These are phyloP conservation scores for Lantana camara DNA, from an alignment of 257 asterid genomes.

Conservation along the genomic window DNA sequence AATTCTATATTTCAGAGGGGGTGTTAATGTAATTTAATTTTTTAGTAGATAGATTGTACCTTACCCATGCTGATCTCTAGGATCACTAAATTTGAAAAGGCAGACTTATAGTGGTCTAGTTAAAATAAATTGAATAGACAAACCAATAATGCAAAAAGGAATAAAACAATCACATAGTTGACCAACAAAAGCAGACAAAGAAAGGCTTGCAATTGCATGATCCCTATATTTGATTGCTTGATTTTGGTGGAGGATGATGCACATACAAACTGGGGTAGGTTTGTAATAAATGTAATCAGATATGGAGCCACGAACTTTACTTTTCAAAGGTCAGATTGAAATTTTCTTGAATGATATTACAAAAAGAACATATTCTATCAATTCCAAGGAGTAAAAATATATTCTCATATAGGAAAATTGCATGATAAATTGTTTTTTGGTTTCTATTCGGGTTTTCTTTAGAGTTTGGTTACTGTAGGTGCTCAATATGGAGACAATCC, in stretches of 20 bases:
- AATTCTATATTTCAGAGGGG: no score
- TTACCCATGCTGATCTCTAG: not conserved
- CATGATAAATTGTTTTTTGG: no score
- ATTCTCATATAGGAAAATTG: no score
- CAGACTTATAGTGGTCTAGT: not conserved
- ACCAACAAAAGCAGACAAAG: constrained; percentile 39
- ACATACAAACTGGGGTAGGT: constrained; percentile 42
- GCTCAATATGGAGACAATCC: no score
- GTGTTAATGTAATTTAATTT: no score
- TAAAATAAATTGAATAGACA: not conserved
- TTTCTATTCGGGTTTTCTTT: no score
- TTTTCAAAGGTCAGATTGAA: no score
- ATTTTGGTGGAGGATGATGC: constrained; percentile 45
- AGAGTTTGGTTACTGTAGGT: no score
- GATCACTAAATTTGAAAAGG: not conserved
- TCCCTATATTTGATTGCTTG: constrained; percentile 30
- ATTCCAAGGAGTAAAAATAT: no score
- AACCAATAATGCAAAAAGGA: not conserved
- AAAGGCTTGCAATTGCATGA: constrained; percentile 37
- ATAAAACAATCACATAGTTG: constrained; percentile 45
- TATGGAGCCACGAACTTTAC: not conserved
- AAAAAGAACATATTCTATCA: no score
- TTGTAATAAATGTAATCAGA: constrained; percentile 40
- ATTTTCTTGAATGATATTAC: no score
- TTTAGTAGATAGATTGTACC: not conserved